phyloP scores from a whole-genome alignment of 164 flowering plant genomes.

The Aristolochia californica region DNA sequence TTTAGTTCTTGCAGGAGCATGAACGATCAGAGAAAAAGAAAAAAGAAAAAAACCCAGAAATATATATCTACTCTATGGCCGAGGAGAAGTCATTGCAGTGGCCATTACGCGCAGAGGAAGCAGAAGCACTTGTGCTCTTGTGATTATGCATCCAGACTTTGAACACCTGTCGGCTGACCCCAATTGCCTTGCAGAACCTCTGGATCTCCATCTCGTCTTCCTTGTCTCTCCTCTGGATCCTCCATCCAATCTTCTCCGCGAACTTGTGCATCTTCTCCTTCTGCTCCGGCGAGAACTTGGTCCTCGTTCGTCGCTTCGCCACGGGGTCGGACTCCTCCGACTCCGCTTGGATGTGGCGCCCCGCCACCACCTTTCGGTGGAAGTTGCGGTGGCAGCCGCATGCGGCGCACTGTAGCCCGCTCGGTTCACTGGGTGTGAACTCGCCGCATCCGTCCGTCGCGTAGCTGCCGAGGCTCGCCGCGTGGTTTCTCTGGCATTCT shows the following conservation, averaged over 20 bases:
- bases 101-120: slow-evolving; percentile 3
- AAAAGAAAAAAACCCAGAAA: no score
- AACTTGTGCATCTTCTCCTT: slow-evolving; percentile 23
- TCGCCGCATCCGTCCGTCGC: slow-evolving; percentile 28
- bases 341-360: slow-evolving; percentile 1
- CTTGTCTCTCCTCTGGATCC: slow-evolving; percentile 16
- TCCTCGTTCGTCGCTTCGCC: slow-evolving; percentile 16
- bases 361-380: slow-evolving; percentile 14
- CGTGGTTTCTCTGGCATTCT: slow-evolving; percentile 23
- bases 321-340: slow-evolving; percentile 1
- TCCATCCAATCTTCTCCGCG: slow-evolving; percentile 28
- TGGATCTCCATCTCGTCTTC: slow-evolving; percentile 15
- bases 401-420: slow-evolving; percentile 18
- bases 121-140: slow-evolving; percentile 9
- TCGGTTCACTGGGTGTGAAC: slow-evolving; percentile 9
- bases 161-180: slow-evolving; percentile 23
- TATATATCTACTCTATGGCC: no score
- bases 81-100: slow-evolving; percentile 6
- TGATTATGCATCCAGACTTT: slow-evolving; percentile 32
- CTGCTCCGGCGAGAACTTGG: slow-evolving; percentile 22
- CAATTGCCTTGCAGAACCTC: slow-evolving; percentile 15
- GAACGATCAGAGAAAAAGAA: no score
- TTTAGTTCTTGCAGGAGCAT: no score
- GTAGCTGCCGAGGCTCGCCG: slow-evolving; percentile 24
- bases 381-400: slow-evolving; percentile 32